These are phyloP conservation scores for Amoebophrya sp. DNA, from an alignment of 169 alveolate genomes.

Conservation along the genomic window DNA sequence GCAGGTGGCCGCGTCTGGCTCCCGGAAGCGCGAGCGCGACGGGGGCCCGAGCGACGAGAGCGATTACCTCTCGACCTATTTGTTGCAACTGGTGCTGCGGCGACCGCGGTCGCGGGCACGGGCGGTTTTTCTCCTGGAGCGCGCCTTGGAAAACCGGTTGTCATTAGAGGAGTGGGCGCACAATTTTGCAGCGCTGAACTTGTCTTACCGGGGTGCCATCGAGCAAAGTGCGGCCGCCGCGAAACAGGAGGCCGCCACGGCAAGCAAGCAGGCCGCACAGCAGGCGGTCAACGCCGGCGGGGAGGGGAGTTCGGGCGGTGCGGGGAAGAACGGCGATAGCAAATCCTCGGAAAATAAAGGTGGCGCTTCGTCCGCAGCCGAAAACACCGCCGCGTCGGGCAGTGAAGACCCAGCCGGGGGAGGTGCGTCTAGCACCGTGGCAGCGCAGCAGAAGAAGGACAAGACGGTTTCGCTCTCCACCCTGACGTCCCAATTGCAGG, in stretches of 20 bases:
- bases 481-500: slow-evolving; percentile 33
- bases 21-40: too few relatives aligned
- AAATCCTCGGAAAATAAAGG: too few relatives aligned
- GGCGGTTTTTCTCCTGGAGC: slow-evolving; percentile 37
- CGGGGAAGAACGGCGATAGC: too few relatives aligned
- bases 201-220: slow-evolving; percentile 45
- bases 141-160: slow-evolving; percentile 37
- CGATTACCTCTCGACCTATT: neutral
- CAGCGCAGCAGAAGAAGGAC: too few relatives aligned
- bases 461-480: slow-evolving; percentile 41
- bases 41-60: too few relatives aligned
- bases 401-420: neutral
- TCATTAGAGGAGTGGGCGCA: slow-evolving; percentile 38
- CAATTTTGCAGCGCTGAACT: slow-evolving; percentile 43
- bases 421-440: too few relatives aligned
- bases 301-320: neutral
- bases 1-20: slow-evolving; percentile 4
- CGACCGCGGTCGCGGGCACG: slow-evolving; percentile 28
- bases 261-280: neutral
- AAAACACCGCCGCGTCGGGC: neutral
- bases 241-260: neutral
- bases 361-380: slow-evolving; percentile 18
- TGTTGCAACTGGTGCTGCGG: slow-evolving; percentile 39
- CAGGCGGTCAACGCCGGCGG: neutral
- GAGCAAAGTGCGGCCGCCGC: slow-evolving; percentile 31